Percentiles rank a stretch among this genome's conserved stretches.
These are phyloP conservation scores for Suillus fuscotomentosus DNA, from an alignment of 768 basidiomycete genomes.

Conservation along the genomic window DNA sequence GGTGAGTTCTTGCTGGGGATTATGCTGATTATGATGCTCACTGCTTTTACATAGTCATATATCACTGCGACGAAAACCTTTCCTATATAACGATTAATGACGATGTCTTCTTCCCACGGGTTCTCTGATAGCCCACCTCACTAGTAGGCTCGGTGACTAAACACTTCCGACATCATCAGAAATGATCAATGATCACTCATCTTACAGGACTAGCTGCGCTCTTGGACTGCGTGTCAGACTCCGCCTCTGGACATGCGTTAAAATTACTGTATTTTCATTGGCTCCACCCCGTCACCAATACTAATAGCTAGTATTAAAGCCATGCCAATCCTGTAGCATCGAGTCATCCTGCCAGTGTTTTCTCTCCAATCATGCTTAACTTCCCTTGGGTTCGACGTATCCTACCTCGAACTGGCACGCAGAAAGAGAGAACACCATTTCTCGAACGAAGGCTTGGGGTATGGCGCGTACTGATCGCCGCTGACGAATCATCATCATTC, in stretches of 20 bases:
- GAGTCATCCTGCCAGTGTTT: background rate
- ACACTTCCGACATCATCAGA: background rate
- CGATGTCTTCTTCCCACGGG: no score
- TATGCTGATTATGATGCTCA: no score
- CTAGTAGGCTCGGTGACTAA: no score
- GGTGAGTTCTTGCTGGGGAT: no score
- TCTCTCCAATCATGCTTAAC: background rate
- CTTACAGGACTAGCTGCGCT: background rate
- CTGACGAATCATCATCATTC: constrained; percentile 8
- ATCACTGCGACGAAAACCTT: no score
- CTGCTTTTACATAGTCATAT: no score
- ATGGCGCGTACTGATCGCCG: constrained; percentile 23
- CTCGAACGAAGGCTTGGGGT: constrained; percentile 19
- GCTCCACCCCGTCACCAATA: background rate
- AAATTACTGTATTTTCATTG: background rate
- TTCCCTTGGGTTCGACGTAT: background rate
- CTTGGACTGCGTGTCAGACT: background rate
- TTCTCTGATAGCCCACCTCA: no score
- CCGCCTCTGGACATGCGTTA: background rate
- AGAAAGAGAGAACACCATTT: background rate
- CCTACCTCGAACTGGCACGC: background rate
- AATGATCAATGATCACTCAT: background rate
- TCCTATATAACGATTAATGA: no score
- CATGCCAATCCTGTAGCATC: background rate
- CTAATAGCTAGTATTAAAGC: background rate